A percentile compares a stretch with the other conserved stretches of the same genome.
Conservation (phyloP, 2,329 filamentous ascomycete species). For the Chaetomiaceae sp. region DNA sequence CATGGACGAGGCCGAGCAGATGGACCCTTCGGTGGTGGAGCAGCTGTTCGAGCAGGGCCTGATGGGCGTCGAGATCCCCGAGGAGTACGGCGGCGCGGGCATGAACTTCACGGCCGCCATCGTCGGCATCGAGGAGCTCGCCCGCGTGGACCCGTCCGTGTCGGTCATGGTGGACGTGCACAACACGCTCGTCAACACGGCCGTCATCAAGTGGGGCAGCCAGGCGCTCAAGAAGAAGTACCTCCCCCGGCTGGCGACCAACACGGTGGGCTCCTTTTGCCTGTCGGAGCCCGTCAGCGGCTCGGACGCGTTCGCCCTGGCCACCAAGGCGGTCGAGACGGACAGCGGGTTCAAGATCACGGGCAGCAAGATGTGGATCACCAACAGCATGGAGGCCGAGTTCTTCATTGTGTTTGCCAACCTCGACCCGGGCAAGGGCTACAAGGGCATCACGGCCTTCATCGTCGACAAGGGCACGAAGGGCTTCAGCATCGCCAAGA, state of each 20-base stretch:
- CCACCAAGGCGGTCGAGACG: slow-evolving; percentile 84
- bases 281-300: slow-evolving; percentile 89
- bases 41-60: slow-evolving; percentile 95
- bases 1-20: slow-evolving; percentile 94
- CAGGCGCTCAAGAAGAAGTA: slow-evolving; percentile 75
- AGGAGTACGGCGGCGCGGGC: slow-evolving; percentile 91
- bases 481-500: slow-evolving; percentile 95
- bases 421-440: slow-evolving; percentile 83
- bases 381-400: slow-evolving; percentile 87
- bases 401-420: slow-evolving; percentile 99
- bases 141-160: slow-evolving; percentile 88
- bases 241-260: slow-evolving; percentile 83
- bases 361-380: slow-evolving; percentile 99
- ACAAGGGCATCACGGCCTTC: slow-evolving; percentile 96
- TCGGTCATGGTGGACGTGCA: slow-evolving; percentile 95
- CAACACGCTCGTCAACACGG: slow-evolving; percentile 96
- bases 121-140: slow-evolving; percentile 94
- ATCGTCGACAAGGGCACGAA: slow-evolving; percentile 84
- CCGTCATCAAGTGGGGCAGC: slow-evolving; percentile 79
- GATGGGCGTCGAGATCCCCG: slow-evolving; percentile 96
- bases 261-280: slow-evolving; percentile 89
- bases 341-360: slow-evolving; percentile 79
- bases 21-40: slow-evolving; percentile 85
- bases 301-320: slow-evolving; percentile 91
- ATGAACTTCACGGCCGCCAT: slow-evolving; percentile 99